Conservation (phyloP, 306 rosid species). For the Lithocarpus polystachyus region DNA sequence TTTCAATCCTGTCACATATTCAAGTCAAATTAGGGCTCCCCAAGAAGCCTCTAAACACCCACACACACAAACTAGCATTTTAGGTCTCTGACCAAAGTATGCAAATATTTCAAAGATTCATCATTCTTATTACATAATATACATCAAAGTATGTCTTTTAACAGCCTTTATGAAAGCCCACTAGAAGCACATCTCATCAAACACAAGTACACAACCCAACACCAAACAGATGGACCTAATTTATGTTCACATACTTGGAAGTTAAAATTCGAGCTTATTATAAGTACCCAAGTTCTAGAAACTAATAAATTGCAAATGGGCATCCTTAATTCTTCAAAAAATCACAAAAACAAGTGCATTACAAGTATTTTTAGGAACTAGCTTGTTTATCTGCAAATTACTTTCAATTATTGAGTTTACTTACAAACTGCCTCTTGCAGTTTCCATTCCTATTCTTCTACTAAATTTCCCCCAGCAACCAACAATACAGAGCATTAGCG, state of each 20-base stretch:
- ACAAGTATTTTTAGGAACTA: background rate
- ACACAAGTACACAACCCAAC: background rate
- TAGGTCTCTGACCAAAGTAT: background rate
- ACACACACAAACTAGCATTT: background rate
- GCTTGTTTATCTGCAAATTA: background rate
- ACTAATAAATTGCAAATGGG: background rate
- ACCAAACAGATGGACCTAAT: background rate
- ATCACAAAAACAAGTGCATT: background rate
- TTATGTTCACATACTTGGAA: background rate
- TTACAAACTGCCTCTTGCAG: too few relatives aligned
- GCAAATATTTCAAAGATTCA: background rate
- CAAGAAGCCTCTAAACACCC: background rate
- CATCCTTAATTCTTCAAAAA: background rate
- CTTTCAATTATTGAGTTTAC: background rate
- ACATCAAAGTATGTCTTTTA: too few relatives aligned
- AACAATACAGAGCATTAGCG: constrained; percentile 35
- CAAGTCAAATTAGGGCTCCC: background rate
- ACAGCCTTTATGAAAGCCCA: too few relatives aligned
- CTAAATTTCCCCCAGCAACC: constrained; percentile 26
- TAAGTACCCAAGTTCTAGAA: background rate
- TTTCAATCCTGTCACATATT: constrained; percentile 32
- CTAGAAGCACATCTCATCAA: background rate
- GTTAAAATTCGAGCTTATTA: background rate
- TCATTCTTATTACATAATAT: background rate
- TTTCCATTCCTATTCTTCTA: too few relatives aligned